Conservation (phyloP, 495 filamentous ascomycete species). For the Lophiotrema nucula region DNA sequence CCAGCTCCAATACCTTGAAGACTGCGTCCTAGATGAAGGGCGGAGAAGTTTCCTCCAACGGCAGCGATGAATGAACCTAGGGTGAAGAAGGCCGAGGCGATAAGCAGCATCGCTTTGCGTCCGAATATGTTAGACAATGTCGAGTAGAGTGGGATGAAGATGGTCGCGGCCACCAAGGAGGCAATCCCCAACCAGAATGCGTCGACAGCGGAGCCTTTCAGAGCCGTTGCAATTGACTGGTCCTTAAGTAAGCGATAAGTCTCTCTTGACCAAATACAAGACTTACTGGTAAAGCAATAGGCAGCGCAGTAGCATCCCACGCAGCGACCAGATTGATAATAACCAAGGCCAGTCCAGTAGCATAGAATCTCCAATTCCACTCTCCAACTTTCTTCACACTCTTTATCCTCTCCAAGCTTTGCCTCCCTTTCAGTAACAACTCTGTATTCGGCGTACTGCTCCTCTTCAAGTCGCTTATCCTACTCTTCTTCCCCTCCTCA, state of each 20-base stretch:
- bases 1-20: conserved; percentile 74
- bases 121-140: conserved; percentile 52
- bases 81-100: conserved; percentile 53
- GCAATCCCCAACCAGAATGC: conserved; percentile 58
- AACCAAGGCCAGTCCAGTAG: conserved; percentile 48
- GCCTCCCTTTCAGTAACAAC: conserved; percentile 8
- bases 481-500: not conserved
- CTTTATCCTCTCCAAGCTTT: not conserved
- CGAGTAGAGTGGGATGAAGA: conserved; percentile 33
- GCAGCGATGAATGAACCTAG: conserved; percentile 60
- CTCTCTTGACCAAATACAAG: conserved; percentile 7
- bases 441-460: not conserved
- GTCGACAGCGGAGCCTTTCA: conserved; percentile 54
- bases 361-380: conserved; percentile 18
- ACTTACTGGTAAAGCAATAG: conserved; percentile 66
- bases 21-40: conserved; percentile 62
- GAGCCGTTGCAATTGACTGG: conserved; percentile 49
- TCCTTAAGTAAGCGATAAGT: not conserved
- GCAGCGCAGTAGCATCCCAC: conserved; percentile 68
- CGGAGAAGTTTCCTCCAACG: conserved; percentile 55
- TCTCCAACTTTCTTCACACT: conserved; percentile 5
- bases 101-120: conserved; percentile 47
- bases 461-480: not conserved
- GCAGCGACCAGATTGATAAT: conserved; percentile 66
- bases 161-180: conserved; percentile 50